Percentiles rank a stretch among this genome's conserved stretches.
These are phyloP conservation scores for Oldenlandia corymbosa DNA, from an alignment of 257 asterid genomes.

Conservation along the genomic window DNA sequence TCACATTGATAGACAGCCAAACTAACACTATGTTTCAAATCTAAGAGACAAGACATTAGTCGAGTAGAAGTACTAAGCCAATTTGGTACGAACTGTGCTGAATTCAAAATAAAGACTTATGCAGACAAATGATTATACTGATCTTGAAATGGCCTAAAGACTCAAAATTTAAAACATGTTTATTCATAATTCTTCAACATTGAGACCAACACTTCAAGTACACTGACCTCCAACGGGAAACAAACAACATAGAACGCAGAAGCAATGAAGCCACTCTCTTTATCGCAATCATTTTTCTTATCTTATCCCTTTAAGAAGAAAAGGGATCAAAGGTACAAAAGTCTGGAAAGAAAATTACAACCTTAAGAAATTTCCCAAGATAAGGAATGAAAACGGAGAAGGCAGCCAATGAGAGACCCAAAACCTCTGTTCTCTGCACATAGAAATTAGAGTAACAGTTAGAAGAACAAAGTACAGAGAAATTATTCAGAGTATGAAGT, in stretches of 20 bases:
- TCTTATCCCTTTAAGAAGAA: not conserved
- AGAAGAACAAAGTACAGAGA: not conserved
- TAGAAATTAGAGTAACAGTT: not conserved
- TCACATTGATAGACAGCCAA: not conserved
- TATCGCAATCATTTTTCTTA: not conserved
- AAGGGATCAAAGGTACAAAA: not conserved
- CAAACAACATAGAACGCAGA: not conserved
- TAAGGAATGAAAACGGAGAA: slow-evolving; percentile 73
- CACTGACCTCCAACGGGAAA: not conserved
- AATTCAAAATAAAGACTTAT: not conserved
- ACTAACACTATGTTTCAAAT: not conserved
- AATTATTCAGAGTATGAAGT: not conserved
- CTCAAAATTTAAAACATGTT: not conserved
- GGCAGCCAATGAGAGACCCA: slow-evolving; percentile 75
- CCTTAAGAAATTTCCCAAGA: slow-evolving; percentile 85
- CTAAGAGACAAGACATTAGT: not conserved
- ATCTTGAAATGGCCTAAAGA: not conserved
- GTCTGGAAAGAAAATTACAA: slow-evolving; percentile 13
- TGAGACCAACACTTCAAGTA: not conserved
- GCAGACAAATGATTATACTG: not conserved
- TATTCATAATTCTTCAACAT: not conserved
- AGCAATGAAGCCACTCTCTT: not conserved
- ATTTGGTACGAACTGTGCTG: not conserved
- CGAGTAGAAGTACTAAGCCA: not conserved
- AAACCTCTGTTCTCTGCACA: slow-evolving; percentile 69